phyloP scores from a whole-genome alignment of 1,139 yeast genomes.

The Geotrichum candidum region DNA sequence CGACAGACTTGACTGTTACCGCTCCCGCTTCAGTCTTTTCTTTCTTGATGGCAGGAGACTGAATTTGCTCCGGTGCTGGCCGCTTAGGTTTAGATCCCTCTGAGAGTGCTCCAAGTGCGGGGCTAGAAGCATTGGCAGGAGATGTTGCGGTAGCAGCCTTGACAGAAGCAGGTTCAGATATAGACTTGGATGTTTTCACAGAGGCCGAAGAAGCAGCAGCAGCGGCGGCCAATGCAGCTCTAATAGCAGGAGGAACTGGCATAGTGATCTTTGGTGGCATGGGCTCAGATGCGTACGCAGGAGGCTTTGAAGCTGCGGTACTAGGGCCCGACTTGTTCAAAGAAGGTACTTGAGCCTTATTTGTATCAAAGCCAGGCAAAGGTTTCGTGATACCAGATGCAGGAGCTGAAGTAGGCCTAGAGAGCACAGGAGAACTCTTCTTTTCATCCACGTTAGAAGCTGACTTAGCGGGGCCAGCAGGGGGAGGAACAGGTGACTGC shows the following conservation, averaged over 20 bases:
- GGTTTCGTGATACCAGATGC: background rate
- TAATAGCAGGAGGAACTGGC: background rate
- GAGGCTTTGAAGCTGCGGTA: background rate
- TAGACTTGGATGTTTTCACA: constrained; percentile 5
- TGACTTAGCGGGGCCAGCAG: constrained; percentile 1
- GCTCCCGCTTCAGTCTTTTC: background rate
- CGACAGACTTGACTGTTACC: background rate
- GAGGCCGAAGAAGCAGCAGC: constrained; percentile 4
- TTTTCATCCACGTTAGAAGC: background rate
- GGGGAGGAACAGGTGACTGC: background rate
- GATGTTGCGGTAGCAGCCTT: constrained; percentile 6
- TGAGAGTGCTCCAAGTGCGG: constrained; percentile 12
- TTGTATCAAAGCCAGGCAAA: background rate
- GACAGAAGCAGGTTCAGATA: constrained; percentile 6
- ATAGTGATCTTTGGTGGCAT: background rate
- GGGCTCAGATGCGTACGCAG: background rate
- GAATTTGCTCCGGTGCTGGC: background rate
- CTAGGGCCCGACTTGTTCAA: background rate
- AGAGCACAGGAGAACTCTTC: background rate
- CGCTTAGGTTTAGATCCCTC: constrained; percentile 3
- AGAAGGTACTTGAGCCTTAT: background rate
- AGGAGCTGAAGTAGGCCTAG: background rate
- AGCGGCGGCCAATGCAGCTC: background rate
- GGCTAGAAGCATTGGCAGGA: constrained; percentile 12
- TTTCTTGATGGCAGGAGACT: background rate